phyloP scores from a whole-genome alignment of 2,329 filamentous ascomycete species.

The Pseudogymnoascus sp. region DNA sequence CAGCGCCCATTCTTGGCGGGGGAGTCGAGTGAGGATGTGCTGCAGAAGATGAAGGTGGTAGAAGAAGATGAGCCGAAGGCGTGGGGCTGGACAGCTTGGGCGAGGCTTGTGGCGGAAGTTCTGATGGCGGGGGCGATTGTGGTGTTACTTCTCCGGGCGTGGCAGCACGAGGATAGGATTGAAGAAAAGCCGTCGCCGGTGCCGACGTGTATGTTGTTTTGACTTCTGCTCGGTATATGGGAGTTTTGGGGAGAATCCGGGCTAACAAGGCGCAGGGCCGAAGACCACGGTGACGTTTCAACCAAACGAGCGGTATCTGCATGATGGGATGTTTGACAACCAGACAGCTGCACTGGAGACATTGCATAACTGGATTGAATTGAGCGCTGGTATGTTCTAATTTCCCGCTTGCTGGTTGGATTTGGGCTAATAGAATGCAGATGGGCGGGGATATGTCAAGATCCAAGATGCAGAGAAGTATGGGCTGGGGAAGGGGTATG shows the following conservation, averaged over 20 bases:
- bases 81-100: neutral
- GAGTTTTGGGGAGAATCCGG: neutral
- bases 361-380: constrained; percentile 15
- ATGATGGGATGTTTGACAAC: constrained; percentile 14
- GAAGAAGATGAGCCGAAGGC: neutral
- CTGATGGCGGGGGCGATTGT: neutral
- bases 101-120: neutral
- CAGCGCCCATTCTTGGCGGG: neutral
- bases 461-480: constrained; percentile 9
- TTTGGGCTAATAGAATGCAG: constrained; percentile 5
- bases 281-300: constrained; percentile 12
- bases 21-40: neutral
- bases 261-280: neutral
- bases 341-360: constrained; percentile 11
- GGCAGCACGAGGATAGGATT: neutral
- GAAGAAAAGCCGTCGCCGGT: neutral
- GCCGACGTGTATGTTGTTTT: neutral
- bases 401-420: neutral
- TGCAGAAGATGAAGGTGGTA: neutral
- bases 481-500: constrained; percentile 11
- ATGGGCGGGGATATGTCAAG: constrained; percentile 15
- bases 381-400: constrained; percentile 12
- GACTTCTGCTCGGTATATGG: neutral
- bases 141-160: neutral
- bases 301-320: constrained; percentile 12